Conservation (phyloP, 345 rosid genomes). For the Luvunga scandens region DNA sequence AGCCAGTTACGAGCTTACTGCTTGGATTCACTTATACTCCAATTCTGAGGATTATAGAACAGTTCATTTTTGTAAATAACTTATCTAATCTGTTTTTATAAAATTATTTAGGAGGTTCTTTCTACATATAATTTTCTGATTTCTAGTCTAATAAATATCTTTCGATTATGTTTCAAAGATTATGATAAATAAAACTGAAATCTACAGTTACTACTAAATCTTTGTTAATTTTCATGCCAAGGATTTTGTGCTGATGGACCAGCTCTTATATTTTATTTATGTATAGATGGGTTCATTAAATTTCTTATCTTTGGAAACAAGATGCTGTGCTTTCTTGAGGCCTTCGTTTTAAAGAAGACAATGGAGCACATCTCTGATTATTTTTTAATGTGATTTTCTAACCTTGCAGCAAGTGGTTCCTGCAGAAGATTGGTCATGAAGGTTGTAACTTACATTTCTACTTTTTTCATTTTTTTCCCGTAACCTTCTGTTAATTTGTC, state of each 20-base stretch:
- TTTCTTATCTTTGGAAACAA: not conserved
- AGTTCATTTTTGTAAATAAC: not conserved
- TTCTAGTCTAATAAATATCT: not conserved
- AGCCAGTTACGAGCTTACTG: not conserved
- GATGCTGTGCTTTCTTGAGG: not conserved
- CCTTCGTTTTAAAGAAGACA: not conserved
- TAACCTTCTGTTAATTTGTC: constrained; percentile 4
- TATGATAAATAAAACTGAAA: not conserved
- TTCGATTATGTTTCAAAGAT: not conserved
- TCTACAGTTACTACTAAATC: not conserved
- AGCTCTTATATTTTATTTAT: not conserved
- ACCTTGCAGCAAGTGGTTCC: constrained; percentile 86
- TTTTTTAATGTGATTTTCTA: constrained; percentile 20
- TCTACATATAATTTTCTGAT: not conserved
- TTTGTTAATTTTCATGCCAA: not conserved
- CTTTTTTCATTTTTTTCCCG: not conserved
- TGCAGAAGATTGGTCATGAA: constrained; percentile 89
- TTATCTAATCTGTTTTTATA: not conserved
- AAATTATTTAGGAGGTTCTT: not conserved
- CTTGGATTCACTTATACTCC: not conserved
- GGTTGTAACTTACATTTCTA: constrained; percentile 41
- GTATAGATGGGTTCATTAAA: not conserved
- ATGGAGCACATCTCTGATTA: constrained; percentile 3
- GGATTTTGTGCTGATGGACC: not conserved
- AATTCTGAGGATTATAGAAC: not conserved